Base-by-base conservation (phyloP, 2,329 filamentous ascomycete species). In the Hymenoscyphus fraxineus region DNA sequence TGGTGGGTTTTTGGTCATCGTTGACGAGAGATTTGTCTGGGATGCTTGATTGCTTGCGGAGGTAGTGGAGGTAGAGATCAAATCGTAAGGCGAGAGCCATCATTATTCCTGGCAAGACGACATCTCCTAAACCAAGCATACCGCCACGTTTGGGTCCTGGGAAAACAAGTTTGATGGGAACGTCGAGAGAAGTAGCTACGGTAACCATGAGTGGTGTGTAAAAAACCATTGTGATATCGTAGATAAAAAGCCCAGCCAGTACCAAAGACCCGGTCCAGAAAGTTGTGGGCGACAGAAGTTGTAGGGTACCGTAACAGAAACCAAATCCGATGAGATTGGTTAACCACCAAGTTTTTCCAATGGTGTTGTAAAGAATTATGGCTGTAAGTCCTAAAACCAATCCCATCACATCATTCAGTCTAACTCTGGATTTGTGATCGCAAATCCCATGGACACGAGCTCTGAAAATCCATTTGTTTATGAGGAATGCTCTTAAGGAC, bases 211-310 rank as follows among this genome's bases (percentile, higher is more conserved):
- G 88, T 0, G 91, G 91, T 0, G 90, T 93, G 75, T 90, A 95
- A 74, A 95, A 95, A 6, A 95, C 91, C 82, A 94, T 93, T 76
- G 95, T 88, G 59, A 99, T 94, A 75, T 99, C 94, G 74, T 99
- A 99, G 73, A 96, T 86, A 79, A 98, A 98, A 0, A 98, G 81
- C 0, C 89, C 91, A 10, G 82, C 79, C 1, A 98, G 81, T 10
- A 98, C 87, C 55, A 93, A 77, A 6, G 89, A 90, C 0, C 92
- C 92, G 0, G 91, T 97, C 62, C 84, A 79, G 74, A 97, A 96
- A 0, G 92, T 94, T 0, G 93, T 96, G 0, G 93, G 93, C 0
- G 93, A 96, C 80, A 98, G 86, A 61, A 96, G 79, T 71, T 94
- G 86, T 63, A 97, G 83, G 3, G 91, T 87, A 7, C 86, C 85